A percentile compares a stretch with the other conserved stretches of the same genome.
Evolutionary conservation across 768 basidiomycete genomes (phyloP).

Genomic region (Saitozyma podzolica): DNA sequence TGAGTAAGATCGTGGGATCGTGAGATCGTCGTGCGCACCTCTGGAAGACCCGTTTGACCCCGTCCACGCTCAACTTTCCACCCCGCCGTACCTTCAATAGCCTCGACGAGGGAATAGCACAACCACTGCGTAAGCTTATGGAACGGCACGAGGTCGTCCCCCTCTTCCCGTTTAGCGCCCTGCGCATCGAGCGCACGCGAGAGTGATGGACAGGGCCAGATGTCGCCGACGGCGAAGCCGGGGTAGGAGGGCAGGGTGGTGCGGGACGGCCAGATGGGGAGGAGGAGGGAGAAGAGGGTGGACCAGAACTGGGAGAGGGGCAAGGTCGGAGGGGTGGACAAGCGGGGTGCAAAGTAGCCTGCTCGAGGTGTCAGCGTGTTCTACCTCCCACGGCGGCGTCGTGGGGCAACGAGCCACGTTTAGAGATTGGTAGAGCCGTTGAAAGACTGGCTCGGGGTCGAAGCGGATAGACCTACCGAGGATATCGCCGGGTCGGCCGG

Average conservation of each 20-base stretch:
- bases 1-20: background rate
- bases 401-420: too few relatives aligned
- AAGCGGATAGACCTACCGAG: slow-evolving; percentile 59
- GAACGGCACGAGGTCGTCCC: slow-evolving; percentile 81
- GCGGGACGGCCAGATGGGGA: slow-evolving; percentile 84
- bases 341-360: slow-evolving; percentile 19
- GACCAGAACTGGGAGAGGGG: slow-evolving; percentile 78
- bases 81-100: slow-evolving; percentile 70
- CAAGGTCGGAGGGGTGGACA: slow-evolving; percentile 54
- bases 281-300: slow-evolving; percentile 75
- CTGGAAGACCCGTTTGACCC: slow-evolving; percentile 87
- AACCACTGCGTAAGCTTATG: slow-evolving; percentile 96
- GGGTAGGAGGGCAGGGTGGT: slow-evolving; percentile 58
- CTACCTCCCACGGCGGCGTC: background rate
- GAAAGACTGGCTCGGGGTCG: too few relatives aligned
- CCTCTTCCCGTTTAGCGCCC: slow-evolving; percentile 53
- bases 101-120: slow-evolving; percentile 83
- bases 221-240: slow-evolving; percentile 78
- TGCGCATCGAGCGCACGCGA: slow-evolving; percentile 33
- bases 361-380: background rate
- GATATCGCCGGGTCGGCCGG: slow-evolving; percentile 75
- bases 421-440: background rate
- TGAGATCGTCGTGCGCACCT: slow-evolving; percentile 50
- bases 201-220: slow-evolving; percentile 70
- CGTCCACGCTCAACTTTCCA: slow-evolving; percentile 82